Conservation (phyloP, 176 grass and related monocot genomes). For the Pontederia crassipes region DNA sequence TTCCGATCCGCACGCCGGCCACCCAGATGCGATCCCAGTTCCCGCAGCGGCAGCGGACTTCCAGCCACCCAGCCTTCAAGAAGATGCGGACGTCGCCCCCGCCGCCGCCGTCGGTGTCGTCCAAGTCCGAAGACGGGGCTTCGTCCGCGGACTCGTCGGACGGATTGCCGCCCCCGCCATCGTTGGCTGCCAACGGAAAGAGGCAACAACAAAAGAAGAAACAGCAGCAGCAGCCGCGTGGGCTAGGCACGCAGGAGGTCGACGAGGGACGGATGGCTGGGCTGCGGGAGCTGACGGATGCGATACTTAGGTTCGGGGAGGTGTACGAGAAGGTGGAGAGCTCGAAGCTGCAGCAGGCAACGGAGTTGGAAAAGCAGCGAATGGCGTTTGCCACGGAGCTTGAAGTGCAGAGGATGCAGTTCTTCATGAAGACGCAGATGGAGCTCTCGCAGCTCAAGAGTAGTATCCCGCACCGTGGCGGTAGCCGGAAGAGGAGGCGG, state of each 20-base stretch:
- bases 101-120: slow-evolving; percentile 29
- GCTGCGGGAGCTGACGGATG: slow-evolving; percentile 40
- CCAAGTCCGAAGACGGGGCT: slow-evolving; percentile 1
- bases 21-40: slow-evolving; percentile 26
- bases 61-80: slow-evolving; percentile 11
- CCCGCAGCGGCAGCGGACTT: slow-evolving; percentile 1
- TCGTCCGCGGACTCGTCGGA: slow-evolving; percentile 63
- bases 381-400: slow-evolving; percentile 69
- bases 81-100: slow-evolving; percentile 28
- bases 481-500: slow-evolving; percentile 28
- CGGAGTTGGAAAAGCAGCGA: slow-evolving; percentile 62
- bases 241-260: not conserved
- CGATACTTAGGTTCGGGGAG: slow-evolving; percentile 61
- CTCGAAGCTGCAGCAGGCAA: slow-evolving; percentile 57
- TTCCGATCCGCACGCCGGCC: slow-evolving; percentile 38
- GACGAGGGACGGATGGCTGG: slow-evolving; percentile 10
- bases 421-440: slow-evolving; percentile 85
- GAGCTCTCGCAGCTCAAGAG: slow-evolving; percentile 57
- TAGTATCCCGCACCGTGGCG: slow-evolving; percentile 2
- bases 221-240: not conserved
- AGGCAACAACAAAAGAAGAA: slow-evolving; percentile 20
- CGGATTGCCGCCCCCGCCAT: slow-evolving; percentile 48
- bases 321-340: slow-evolving; percentile 70
- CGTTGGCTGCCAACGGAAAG: slow-evolving; percentile 44
- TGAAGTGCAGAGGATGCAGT: slow-evolving; percentile 66